Percentiles rank a stretch among this genome's conserved stretches.
phyloP scores from a whole-genome alignment of 2,329 filamentous ascomycete species.

The Fusarium marasasianum region DNA sequence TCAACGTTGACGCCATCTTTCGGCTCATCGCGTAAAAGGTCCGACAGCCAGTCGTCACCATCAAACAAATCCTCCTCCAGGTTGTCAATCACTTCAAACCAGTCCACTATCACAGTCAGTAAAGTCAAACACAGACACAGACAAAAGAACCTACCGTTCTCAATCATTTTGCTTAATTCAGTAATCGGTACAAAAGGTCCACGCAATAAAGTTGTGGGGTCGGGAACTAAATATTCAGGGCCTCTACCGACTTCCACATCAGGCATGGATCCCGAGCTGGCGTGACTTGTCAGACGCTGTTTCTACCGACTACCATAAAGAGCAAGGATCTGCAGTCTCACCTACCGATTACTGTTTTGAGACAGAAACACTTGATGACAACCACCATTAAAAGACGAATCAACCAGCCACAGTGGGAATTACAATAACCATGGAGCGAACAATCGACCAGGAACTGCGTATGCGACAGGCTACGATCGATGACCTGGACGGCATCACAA shows the following conservation, averaged over 20 bases:
- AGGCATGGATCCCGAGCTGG: background rate
- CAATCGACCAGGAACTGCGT: background rate
- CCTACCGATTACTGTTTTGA: background rate
- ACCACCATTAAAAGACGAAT: background rate
- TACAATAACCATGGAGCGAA: background rate
- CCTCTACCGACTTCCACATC: background rate
- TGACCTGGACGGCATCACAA: background rate
- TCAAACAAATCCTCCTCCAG: background rate
- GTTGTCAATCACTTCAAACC: background rate
- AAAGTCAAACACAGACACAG: background rate
- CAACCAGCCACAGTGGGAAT: background rate
- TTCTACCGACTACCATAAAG: background rate
- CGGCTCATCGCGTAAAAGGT: background rate
- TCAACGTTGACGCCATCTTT: background rate
- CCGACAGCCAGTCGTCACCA: background rate
- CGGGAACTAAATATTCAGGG: background rate
- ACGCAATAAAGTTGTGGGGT: background rate
- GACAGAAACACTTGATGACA: background rate
- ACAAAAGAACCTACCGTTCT: background rate
- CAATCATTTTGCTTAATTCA: background rate
- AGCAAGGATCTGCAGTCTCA: background rate
- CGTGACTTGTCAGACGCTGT: background rate
- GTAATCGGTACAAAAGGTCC: background rate
- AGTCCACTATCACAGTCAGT: background rate
- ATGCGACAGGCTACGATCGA: background rate